Evolutionary conservation across 495 filamentous ascomycete genomes (phyloP), one percentile per base, ranked within the genome.

Genomic region (Hypoxylon subgilvum): DNA sequence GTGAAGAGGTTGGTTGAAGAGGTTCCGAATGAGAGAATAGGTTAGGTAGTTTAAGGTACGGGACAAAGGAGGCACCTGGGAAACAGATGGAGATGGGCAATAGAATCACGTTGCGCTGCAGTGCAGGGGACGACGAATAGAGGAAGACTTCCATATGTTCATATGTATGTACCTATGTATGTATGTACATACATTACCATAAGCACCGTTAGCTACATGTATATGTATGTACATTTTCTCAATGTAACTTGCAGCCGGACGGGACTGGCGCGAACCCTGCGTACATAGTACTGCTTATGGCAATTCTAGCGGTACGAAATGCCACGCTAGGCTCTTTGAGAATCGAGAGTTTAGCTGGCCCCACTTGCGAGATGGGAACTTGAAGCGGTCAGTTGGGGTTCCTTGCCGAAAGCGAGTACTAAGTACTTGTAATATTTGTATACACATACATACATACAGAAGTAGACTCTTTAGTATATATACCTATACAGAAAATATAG

Each of bases 351-450:
- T 57, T 21, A 45, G 25, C 6, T 22, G 17, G 23, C 53, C 60
- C 60, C 53, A 63, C 60, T 57, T n/a, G n/a, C n/a, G 52, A 48
- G 32, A 48, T 59, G 53, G 49, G 53, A 66, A 63, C 44, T 47
- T 56, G 51, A 67, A 52, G 67, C 67, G 67, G 64, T 69, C 66
- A 69, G 64, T 67, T 49, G 42, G 52, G 60, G 53, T 57, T 63
- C 52, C 60, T 57, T 63, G 60, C 40, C 36, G 23, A 48, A 27
- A 18, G 12, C 5, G 25, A 2, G 41, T 30, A 30, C 27, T n/a
- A n/a, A n/a, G n/a, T n/a, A n/a, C n/a, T n/a, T n/a, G n/a, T n/a
- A n/a, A n/a, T n/a, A n/a, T n/a, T n/a, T n/a, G n/a, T n/a, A n/a
- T n/a, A n/a, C n/a, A n/a, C n/a, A n/a, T n/a, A n/a, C n/a, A n/a